Evolutionary conservation across 2,329 filamentous ascomycete genomes (phyloP), one percentile per base, ranked within the genome.

Genomic region (Arachnomyces sp.): DNA sequence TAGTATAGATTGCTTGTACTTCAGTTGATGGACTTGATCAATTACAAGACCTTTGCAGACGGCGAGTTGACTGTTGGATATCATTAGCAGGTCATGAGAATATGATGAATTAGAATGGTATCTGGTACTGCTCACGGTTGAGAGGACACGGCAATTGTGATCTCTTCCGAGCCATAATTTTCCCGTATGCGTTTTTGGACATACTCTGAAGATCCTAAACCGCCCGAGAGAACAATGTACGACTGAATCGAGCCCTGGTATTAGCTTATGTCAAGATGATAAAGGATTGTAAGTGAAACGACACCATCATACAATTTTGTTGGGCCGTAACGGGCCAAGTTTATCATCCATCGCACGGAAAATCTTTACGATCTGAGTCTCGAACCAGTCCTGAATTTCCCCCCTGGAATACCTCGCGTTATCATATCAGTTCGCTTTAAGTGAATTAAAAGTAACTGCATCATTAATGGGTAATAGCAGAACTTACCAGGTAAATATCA

Each of bases 191-290:
- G 47, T 1, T 52, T 46, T 34, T 65, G 63, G 3, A 69, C 58
- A 43, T 70, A 69, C 12, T 58, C 52, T 1, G 57, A 63, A 38
- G 65, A 67, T 7, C 66, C 63, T 1, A 69, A 51, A 1, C 66
- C 66, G 4, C 66, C 66, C 4, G 60, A 65, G 1, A 69, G 55
- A 0, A 70, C 57, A 1, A 70, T 52, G 42, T 66, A 51, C 51
- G 36, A 54, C 56, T 42, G 59, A n/a, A n/a, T n/a, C n/a, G n/a
- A n/a, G n/a, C n/a, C n/a, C n/a, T n/a, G n/a, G n/a, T n/a, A n/a
- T n/a, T n/a, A n/a, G n/a, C n/a, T n/a, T n/a, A n/a, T n/a, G n/a
- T n/a, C n/a, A n/a, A n/a, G n/a, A n/a, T n/a, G n/a, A n/a, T n/a
- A n/a, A n/a, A n/a, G n/a, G n/a, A n/a, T n/a, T n/a, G n/a, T n/a